Evolutionary conservation across 495 filamentous ascomycete genomes (phyloP), one percentile per base, ranked within the genome.

Genomic region (Annulohypoxylon stygium): DNA sequence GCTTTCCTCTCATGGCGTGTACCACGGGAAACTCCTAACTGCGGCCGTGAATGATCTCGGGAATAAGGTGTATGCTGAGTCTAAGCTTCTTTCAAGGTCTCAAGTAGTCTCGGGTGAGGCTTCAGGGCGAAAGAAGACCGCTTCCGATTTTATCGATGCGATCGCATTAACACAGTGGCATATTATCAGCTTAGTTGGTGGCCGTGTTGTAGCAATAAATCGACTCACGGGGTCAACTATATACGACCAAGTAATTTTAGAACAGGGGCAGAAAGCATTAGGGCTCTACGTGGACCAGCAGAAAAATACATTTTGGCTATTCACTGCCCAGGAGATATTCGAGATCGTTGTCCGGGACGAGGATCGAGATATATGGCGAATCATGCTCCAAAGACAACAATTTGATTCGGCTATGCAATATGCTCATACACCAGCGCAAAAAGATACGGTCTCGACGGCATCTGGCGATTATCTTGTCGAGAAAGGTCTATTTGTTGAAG

Each of bases 221-320:
- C 88, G 93, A 30, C 86, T 98, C 60, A 95, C 94, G 50, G 92
- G 95, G 30, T 87, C 89, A 53, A 83, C 95, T 66, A 91, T 97
- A 5, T 95, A 93, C 74, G 92, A 97, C 77, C 93, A 98, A 77
- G 80, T 88, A 14, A 90, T 98, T 4, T 84, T 98, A n/a, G 92
- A 97, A 65, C 88, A 88, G 23, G 91, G 91, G 4, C 93, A 97
- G 63, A 89, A 85, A 68, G 90, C 90, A 8, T 80, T 98, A 39
- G 94, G 93, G 26, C 87, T 99, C 18, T 89, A 92, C 73, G 90
- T 93, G 4, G 96, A 99, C 79, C 85, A 91, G 34, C 94, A 93
- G 73, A 97, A 98, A 83, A 95, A 93, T 68, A 99, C 96, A 0
- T 98, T 93, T 77, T 99, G 96, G 96, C 87, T 98, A 16, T 97